Base-by-base conservation (phyloP, 345 rosid genomes). In the Pistacia integerrima region DNA sequence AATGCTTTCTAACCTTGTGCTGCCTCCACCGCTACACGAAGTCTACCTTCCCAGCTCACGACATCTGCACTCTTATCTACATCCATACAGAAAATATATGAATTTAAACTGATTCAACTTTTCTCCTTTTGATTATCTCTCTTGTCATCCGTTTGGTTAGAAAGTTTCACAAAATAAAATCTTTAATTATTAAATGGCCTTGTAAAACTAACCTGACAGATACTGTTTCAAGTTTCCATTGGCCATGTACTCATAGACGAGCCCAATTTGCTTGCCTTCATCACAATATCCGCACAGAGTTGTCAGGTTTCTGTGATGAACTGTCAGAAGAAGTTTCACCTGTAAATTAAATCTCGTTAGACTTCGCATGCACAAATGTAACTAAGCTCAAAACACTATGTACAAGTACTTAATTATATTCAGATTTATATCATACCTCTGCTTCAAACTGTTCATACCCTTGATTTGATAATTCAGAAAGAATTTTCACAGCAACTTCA, bases 211-310 rank as follows among this genome's bases (percentile, higher is more conserved):
- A 86, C 87, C 82, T 80, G 72, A 82, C 48, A 86, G 58, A 64
- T 83, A 81, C 41, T 86, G 79, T 74, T 70, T 73, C 64, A 90
- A 77, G 79, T 87, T 84, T 66, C 94, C 94, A 77, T 78, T 75
- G 0, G 85, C 88, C 94, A 92, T 87, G 81, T 66, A 86, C 83
- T 85, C 93, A 63, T 90, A 90, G 20, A 90, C 72, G 20, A 88
- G 74, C 56, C 80, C 88, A 73, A 87, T 63, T 48, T 82, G 83
- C 17, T 74, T 76, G 12, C 70, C 71, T 30, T 87, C 90, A 72
- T 84, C 75, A 61, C 92, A 87, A 41, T 89, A 90, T 17, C 92
- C 94, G 44, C 81, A 75, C n/a, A 89, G 82, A 36, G 88, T 77
- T 16, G 84, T 86, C 46, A 84, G 76, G 59, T 81, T 83, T 79